phyloP scores from a whole-genome alignment of 306 rosid genomes.

The Quercus agrifolia region DNA sequence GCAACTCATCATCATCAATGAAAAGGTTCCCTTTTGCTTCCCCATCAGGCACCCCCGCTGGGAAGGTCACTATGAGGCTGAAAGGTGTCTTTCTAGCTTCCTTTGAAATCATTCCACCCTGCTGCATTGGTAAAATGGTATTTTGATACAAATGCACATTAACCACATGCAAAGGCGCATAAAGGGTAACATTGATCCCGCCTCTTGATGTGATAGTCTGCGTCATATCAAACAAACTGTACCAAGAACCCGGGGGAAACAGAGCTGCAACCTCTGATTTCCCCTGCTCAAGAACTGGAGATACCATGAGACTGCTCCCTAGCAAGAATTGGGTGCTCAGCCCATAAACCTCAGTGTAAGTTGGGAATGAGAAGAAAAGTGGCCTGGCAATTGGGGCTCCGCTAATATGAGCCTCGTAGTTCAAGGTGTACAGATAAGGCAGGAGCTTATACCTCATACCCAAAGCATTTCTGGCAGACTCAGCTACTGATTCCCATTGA shows the following conservation, averaged over 20 bases:
- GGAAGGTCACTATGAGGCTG: slow-evolving; percentile 66
- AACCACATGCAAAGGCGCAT: slow-evolving; percentile 79
- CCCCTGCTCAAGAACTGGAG: slow-evolving; percentile 82
- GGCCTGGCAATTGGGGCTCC: slow-evolving; percentile 99
- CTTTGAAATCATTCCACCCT: slow-evolving; percentile 76
- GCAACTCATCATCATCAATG: slow-evolving; percentile 75
- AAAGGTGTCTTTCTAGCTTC: slow-evolving; percentile 84
- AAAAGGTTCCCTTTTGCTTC: slow-evolving; percentile 75
- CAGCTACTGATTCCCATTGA: slow-evolving; percentile 88
- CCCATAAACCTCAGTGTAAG: slow-evolving; percentile 55
- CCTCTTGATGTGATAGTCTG: slow-evolving; percentile 42
- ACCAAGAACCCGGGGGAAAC: slow-evolving; percentile 94
- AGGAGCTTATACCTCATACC: slow-evolving; percentile 83
- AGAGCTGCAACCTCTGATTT: slow-evolving; percentile 71
- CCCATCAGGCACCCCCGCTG: slow-evolving; percentile 57
- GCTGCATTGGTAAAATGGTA: slow-evolving; percentile 87
- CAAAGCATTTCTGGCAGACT: slow-evolving; percentile 84
- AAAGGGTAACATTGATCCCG: slow-evolving; percentile 60
- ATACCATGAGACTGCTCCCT: slow-evolving; percentile 76
- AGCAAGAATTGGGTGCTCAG: slow-evolving; percentile 86
- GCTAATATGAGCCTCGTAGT: slow-evolving; percentile 73
- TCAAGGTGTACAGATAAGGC: slow-evolving; percentile 91
- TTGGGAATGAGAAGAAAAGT: slow-evolving; percentile 85
- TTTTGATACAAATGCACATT: slow-evolving; percentile 92
- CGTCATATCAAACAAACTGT: slow-evolving; percentile 72